Evolutionary conservation across 2,329 filamentous ascomycete genomes (phyloP).

Genomic region (Parastagonospora avenae): DNA sequence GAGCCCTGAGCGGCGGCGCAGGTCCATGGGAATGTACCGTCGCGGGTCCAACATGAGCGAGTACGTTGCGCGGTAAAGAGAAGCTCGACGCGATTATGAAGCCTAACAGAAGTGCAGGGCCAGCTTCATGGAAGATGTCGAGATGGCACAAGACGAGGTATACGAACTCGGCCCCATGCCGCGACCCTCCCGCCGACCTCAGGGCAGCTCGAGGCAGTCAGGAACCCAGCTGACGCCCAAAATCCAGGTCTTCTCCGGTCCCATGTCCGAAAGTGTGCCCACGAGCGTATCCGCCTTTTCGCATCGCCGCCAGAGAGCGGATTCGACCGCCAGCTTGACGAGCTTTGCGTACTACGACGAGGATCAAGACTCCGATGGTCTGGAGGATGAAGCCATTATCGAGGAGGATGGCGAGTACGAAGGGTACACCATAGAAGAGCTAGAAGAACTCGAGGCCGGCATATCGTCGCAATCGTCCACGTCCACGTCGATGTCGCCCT

Average conservation of each 20-base stretch:
- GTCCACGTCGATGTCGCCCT: conserved; percentile 19
- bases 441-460: conserved; percentile 56
- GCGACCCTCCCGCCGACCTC: conserved; percentile 14
- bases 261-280: conserved; percentile 93
- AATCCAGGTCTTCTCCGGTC: conserved; percentile 79
- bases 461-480: conserved; percentile 20
- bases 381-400: conserved; percentile 39
- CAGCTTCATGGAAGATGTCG: conserved; percentile 92
- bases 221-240: conserved; percentile 43
- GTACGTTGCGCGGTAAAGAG: conserved; percentile 27
- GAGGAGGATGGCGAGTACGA: conserved; percentile 41
- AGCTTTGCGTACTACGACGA: conserved; percentile 80
- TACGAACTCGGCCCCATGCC: conserved; percentile 38
- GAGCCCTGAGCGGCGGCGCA: conserved; percentile 41
- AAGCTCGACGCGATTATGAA: conserved; percentile 5
- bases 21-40: conserved; percentile 61
- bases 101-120: conserved; percentile 22
- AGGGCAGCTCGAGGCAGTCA: conserved; percentile 15
- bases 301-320: conserved; percentile 78
- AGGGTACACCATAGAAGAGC: conserved; percentile 48
- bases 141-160: conserved; percentile 97
- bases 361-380: conserved; percentile 62
- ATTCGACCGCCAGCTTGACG: conserved; percentile 74
- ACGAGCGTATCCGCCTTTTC: conserved; percentile 91
- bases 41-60: conserved; percentile 68